Evolutionary conservation across 1,284 basidiomycete genomes (phyloP).

Genomic region (Cystobasidium slooffiae): DNA sequence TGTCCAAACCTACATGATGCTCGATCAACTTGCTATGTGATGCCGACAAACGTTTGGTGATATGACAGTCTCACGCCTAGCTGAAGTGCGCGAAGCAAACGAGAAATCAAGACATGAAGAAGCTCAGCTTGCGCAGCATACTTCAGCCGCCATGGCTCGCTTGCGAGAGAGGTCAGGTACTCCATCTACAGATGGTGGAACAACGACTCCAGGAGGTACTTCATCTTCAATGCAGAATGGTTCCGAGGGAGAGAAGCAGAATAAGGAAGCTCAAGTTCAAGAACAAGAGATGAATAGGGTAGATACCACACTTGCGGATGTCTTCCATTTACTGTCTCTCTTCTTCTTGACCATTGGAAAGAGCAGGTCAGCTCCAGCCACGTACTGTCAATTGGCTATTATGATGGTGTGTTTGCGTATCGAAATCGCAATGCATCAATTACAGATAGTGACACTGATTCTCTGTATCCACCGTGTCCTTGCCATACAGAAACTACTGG

Average conservation of each 20-base stretch:
- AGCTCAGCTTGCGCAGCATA: constrained; percentile 22
- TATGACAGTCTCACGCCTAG: constrained; percentile 79
- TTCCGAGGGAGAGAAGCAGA: constrained; percentile 10
- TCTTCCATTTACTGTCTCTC: constrained; percentile 67
- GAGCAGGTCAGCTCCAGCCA: constrained; percentile 86
- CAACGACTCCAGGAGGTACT: constrained; percentile 14
- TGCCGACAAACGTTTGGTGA: neutral
- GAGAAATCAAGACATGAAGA: constrained; percentile 39
- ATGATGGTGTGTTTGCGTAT: constrained; percentile 61
- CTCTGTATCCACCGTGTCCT: neutral
- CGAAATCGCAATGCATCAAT: neutral
- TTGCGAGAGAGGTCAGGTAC: constrained; percentile 12
- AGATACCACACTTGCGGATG: constrained; percentile 88
- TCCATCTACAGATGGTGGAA: neutral
- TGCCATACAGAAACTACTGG: neutral
- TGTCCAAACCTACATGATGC: neutral
- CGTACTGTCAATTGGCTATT: constrained; percentile 89
- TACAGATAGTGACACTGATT: constrained; percentile 30
- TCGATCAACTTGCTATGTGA: neutral
- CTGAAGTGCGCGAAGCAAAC: constrained; percentile 76
- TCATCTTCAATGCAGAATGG: neutral
- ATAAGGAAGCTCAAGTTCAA: constrained; percentile 44
- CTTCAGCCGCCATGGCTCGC: constrained; percentile 11
- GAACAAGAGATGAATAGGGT: constrained; percentile 67
- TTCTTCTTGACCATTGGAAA: constrained; percentile 65